Conservation (phyloP, 768 basidiomycete species). For the Tricholoma sp. region DNA sequence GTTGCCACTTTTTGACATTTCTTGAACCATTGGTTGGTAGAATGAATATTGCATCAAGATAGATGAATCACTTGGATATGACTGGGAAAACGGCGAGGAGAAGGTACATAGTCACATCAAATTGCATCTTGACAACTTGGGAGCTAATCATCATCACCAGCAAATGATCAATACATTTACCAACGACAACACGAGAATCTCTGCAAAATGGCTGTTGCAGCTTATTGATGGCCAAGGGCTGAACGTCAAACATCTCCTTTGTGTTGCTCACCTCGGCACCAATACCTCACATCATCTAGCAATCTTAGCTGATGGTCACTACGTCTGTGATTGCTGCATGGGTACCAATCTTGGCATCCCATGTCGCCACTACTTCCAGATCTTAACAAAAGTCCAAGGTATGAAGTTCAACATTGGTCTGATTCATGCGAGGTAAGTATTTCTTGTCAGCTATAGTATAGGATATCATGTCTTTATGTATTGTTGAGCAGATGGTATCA, state of each 20-base stretch:
- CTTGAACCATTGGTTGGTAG: not conserved
- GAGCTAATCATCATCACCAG: constrained; percentile 1
- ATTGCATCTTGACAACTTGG: not conserved
- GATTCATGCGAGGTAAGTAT: constrained; percentile 15
- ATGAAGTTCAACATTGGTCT: constrained; percentile 21
- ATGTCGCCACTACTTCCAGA: constrained; percentile 20
- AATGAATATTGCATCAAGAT: not conserved
- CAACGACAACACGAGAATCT: constrained; percentile 22
- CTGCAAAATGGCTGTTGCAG: constrained; percentile 17
- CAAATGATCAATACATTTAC: constrained; percentile 15
- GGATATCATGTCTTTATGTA: not conserved
- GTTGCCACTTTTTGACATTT: not conserved
- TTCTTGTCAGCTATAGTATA: not conserved
- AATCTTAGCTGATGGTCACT: constrained; percentile 14
- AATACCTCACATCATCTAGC: constrained; percentile 16
- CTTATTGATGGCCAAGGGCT: constrained; percentile 12
- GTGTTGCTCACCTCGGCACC: constrained; percentile 13
- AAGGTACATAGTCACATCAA: constrained; percentile 1
- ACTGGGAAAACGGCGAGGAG: constrained; percentile 17
- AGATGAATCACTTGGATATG: constrained; percentile 10
- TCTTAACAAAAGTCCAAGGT: constrained; percentile 7
- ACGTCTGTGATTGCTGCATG: constrained; percentile 26
- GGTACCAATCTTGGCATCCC: constrained; percentile 21
- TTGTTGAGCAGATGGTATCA: constrained; percentile 14
- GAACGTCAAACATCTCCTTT: constrained; percentile 14